Conservation (phyloP, 108 stramenopile species). For the Cyclostephanos invisitatus region DNA sequence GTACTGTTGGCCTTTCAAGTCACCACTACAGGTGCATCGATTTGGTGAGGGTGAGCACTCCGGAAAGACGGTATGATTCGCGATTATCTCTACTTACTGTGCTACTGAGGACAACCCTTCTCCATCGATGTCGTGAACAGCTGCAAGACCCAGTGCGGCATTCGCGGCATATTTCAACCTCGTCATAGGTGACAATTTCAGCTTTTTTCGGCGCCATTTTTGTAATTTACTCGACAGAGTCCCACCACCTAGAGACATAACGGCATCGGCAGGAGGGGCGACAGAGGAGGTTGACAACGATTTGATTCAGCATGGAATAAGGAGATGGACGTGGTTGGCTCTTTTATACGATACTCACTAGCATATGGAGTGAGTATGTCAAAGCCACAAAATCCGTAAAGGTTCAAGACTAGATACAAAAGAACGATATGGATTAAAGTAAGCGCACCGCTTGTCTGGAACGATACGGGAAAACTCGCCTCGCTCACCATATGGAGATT, state of each 20-base stretch:
- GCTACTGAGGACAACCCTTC: constrained; percentile 44
- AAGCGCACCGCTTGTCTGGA: not conserved
- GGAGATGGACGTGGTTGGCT: too few relatives aligned
- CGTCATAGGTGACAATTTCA: constrained; percentile 13
- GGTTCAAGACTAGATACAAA: constrained; percentile 14
- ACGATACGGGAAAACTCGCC: not conserved
- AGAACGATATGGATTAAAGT: not conserved
- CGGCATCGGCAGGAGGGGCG: too few relatives aligned
- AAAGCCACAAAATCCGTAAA: constrained; percentile 47
- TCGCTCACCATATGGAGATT: constrained; percentile 16
- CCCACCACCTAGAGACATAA: constrained; percentile 12
- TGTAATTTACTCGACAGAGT: constrained; percentile 11
- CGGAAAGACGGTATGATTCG: not conserved
- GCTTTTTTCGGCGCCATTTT: constrained; percentile 13
- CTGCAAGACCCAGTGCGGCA: constrained; percentile 32
- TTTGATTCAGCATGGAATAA: too few relatives aligned
- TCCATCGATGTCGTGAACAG: constrained; percentile 45
- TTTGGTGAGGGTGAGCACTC: not conserved
- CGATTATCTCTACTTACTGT: constrained; percentile 8
- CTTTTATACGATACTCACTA: too few relatives aligned
- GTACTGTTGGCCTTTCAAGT: constrained; percentile 44
- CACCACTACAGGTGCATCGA: constrained; percentile 13
- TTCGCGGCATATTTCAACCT: constrained; percentile 33
- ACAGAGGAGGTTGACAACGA: too few relatives aligned
- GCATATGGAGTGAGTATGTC: constrained; percentile 26